These are phyloP conservation scores for Aspergillus saccharolyticus DNA, from an alignment of 495 filamentous ascomycete genomes.

Conservation along the genomic window DNA sequence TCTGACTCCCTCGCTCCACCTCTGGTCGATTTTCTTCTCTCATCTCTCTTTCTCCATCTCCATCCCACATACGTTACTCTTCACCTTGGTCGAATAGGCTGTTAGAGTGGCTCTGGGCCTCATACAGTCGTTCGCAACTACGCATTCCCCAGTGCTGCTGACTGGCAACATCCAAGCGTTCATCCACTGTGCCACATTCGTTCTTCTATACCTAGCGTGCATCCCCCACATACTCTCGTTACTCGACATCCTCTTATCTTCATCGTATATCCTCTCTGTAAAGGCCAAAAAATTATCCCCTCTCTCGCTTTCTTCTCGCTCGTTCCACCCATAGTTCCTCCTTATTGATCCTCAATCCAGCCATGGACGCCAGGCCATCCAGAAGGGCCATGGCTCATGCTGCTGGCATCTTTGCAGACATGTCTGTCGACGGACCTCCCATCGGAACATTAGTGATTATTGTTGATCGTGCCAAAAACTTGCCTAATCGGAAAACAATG, in stretches of 20 bases:
- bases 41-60: slow-evolving; percentile 11
- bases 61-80: slow-evolving; percentile 1
- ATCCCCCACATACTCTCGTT: slow-evolving; percentile 1
- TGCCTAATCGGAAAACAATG: slow-evolving; percentile 93
- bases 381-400: slow-evolving; percentile 32
- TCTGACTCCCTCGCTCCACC: slow-evolving; percentile 11
- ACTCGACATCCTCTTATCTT: background rate
- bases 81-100: slow-evolving; percentile 7
- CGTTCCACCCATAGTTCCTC: background rate
- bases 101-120: slow-evolving; percentile 9
- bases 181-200: background rate
- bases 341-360: background rate
- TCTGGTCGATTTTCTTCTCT: slow-evolving; percentile 12
- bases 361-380: slow-evolving; percentile 22
- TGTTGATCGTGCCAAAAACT: slow-evolving; percentile 89
- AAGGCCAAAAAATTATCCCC: background rate
- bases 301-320: background rate
- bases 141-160: background rate
- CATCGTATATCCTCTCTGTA: background rate
- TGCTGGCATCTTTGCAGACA: slow-evolving; percentile 86
- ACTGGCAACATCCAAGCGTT: background rate
- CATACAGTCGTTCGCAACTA: background rate
- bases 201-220: background rate
- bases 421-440: slow-evolving; percentile 88
- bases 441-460: slow-evolving; percentile 92